Percentiles rank a stretch among this genome's conserved stretches.
phyloP scores from a whole-genome alignment of 208 protist species.

The Crithidia mellificae region DNA sequence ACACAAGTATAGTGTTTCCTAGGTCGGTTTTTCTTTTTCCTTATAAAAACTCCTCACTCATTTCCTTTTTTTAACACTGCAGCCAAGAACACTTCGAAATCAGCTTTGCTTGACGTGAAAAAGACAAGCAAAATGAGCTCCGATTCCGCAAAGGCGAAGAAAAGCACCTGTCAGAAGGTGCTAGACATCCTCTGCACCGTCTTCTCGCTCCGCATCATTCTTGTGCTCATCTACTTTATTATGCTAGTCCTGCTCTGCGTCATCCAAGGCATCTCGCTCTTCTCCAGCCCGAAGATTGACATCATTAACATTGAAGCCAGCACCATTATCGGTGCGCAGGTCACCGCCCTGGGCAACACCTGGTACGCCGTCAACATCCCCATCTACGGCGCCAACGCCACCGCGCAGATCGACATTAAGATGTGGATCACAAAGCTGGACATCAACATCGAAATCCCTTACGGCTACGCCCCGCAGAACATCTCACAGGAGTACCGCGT shows the following conservation, averaged over 20 bases:
- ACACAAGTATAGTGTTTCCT: too few species aligned
- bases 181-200: constrained; percentile 8
- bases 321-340: constrained; percentile 26
- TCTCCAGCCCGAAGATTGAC: constrained; percentile 32
- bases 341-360: neutral
- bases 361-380: constrained; percentile 27
- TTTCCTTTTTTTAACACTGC: too few species aligned
- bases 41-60: too few species aligned
- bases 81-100: too few species aligned
- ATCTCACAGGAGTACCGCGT: constrained; percentile 44
- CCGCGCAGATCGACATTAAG: constrained; percentile 17
- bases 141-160: constrained; percentile 1
- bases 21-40: neutral
- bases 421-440: constrained; percentile 34
- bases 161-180: constrained; percentile 18
- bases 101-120: too few species aligned
- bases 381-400: constrained; percentile 47
- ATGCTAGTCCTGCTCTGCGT: constrained; percentile 33
- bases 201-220: constrained; percentile 29
- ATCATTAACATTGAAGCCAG: constrained; percentile 33
- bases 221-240: constrained; percentile 37
- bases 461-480: constrained; percentile 30
- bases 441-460: constrained; percentile 40
- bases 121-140: neutral
- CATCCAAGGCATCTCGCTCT: constrained; percentile 34